Base-by-base conservation (phyloP, 441 rosid species). In the Erodium chrysanthum region DNA sequence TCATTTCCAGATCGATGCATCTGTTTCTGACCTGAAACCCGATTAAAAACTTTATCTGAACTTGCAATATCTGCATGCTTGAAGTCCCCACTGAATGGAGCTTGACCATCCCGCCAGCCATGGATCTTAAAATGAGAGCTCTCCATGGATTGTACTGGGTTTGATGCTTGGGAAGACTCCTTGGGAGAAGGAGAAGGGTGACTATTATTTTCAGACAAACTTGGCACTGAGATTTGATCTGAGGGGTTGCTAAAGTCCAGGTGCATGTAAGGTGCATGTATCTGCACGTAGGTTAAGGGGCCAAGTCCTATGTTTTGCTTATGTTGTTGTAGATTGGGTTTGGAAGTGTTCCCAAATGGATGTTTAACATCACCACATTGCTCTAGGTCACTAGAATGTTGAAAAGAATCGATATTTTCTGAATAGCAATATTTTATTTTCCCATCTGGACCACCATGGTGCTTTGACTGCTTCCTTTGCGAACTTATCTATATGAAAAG, bases 141-240 rank as follows among this genome's bases (percentile, higher is more conserved):
- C 74, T 84, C 86, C 23, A 75, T 40, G 61, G 85, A 81, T 69
- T 75, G 82, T 67, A 75, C 81, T 68, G 74, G 87, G 72, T 80
- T 86, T 67, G 96, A 89, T 66, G 86, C 78, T 81, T 79, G 78
- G 58, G 86, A 85, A 29, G 86, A 84, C 66, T 78, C 83, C 68
- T 82, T 78, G 68, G 80, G 76, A 65, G 74, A 76, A 77, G 84
- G 73, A 48, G 82, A 80, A 68, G 76, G 77, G 65, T 78, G 78
- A 31, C 35, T 31, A 31, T 5, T 31, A 31, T 31, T 31, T 31
- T 31, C 35, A 31, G 35, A 31, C 35, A 31, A 31, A 40, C 79
- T 77, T 70, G 85, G 80, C n/a, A 72, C 84, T 72, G 88, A 84
- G 40, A 81, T 66, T 75, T 81, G 84, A 75, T 80, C 84, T 6